Base-by-base conservation (phyloP, 2,329 filamentous ascomycete genomes). In the Alternaria novae-zelandiae region DNA sequence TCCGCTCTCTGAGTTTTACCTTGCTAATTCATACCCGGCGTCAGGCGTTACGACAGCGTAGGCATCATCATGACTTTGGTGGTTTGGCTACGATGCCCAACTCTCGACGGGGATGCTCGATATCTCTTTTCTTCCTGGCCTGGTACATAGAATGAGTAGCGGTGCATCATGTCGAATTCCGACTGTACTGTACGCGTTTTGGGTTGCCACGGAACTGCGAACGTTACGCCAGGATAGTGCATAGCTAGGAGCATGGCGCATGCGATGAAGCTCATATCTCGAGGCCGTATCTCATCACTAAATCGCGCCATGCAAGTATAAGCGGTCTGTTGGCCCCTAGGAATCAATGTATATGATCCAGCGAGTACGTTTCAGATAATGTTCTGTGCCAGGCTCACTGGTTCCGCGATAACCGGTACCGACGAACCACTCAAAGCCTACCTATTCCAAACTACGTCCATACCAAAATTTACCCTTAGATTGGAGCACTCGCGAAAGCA, bases 11-110 rank as follows among this genome's bases (percentile, higher is more conserved):
- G 30, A 36, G 49, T 51, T 49, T 23, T 13, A 6, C 45, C 53
- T 57, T 61, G 26, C 32, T 57, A 28, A 23, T 44, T 49, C 32
- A 57, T 50, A 50, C 11, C 32, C 49, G 58, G 53, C 21, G 58
- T 57, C 49, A 43, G 58, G 53, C 53, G 58, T 57, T 61, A 47
- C 11, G 21, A 51, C 13, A 61, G 53, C 53, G 30, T n/a, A 23
- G 25, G 45, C 32, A 21, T 26, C 6, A 32, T 28, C 6, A 32
- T 28, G 20, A 41, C 23, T 32, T 47, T 44, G 30, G 51, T 53
- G 30, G 28, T 41, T 53, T 8, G 49, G 20, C 13, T 15, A 41
- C 20, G 30, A 41, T 25, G 49, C 49, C 49, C 13, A 21, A 23
- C 28, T 8, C 11, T 53, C n/a, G 49, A 12, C 30, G 21, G 8